These are phyloP conservation scores for Oryza glumipatula DNA, from an alignment of 176 grass and related monocot species.

Conservation along the genomic window DNA sequence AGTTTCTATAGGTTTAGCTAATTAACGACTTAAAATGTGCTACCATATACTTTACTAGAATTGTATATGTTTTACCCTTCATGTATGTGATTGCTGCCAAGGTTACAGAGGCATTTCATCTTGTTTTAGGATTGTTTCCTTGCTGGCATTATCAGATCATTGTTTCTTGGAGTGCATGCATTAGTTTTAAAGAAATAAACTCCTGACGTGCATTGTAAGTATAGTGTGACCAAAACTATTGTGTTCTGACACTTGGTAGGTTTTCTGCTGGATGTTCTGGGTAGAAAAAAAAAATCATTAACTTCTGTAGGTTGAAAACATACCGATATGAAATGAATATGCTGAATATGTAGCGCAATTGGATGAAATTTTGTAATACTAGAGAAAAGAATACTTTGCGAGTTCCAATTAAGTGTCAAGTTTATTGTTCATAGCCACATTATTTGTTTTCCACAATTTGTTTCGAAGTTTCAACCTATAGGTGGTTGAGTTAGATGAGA, in stretches of 20 bases:
- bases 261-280: background rate
- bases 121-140: constrained; percentile 8
- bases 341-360: background rate
- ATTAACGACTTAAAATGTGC: background rate
- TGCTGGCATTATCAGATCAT: background rate
- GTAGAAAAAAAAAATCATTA: background rate
- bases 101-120: background rate
- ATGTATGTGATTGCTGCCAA: background rate
- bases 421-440: constrained; percentile 2
- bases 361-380: background rate
- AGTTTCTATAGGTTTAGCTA: background rate
- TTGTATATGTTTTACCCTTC: background rate
- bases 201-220: background rate
- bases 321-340: background rate
- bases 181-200: constrained; percentile 27
- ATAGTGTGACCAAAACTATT: constrained; percentile 4
- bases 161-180: background rate
- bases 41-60: background rate
- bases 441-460: constrained; percentile 3
- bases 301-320: background rate
- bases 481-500: background rate
- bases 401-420: background rate
- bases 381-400: background rate
- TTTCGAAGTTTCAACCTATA: background rate
- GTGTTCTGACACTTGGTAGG: background rate